Evolutionary conservation across 1,284 basidiomycete genomes (phyloP), one percentile per base, ranked within the genome.

Genomic region (Cutaneotrichosporon spelunceum): DNA sequence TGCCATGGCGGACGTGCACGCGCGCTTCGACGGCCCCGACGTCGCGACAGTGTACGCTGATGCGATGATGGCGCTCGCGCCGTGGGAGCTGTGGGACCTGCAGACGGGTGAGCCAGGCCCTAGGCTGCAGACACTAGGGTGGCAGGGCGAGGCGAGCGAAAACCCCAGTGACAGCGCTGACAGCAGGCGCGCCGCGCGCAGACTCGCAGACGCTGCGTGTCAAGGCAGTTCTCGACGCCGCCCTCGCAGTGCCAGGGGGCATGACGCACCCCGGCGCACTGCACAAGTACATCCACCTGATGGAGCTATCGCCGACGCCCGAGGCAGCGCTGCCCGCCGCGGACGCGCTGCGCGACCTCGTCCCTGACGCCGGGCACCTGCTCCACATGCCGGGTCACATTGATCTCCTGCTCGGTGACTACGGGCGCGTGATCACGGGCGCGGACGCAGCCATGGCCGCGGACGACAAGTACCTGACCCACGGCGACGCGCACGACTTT

Each of bases 361-460:
- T 74, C 6, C 76, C 76, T 23, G 76, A 78, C 56, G 67, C 56
- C 0, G 74, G 71, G 0, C 76, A 78, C 58, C 66, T 75, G 27
- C 68, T 69, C 11, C 76, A 78, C 57, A 78, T 78, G 76, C 71
- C 75, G 1, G 67, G 67, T 4, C 76, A 78, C 63, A 68, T 78
- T 62, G 72, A 78, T 58, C 44, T 76, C 10, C 67, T 76, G 16
- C 67, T 73, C 14, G 76, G 76, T 24, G 75, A 78, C 60, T 78
- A 75, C 63, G 71, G 71, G 4, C 65, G 74, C 0, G 68, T 69
- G 14, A 74, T 75, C 36, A 52, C 61, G 8, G 59, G 65, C 34
- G 75, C 76, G 63, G 44, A 63, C 11, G 58, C 65, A 3, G 75
- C 70, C 0, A 68, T 76, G 23, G 52, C 57, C 27, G 70, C 68